These are phyloP conservation scores for Sporothrix inflata DNA, from an alignment of 2,329 filamentous ascomycete genomes.

Conservation along the genomic window DNA sequence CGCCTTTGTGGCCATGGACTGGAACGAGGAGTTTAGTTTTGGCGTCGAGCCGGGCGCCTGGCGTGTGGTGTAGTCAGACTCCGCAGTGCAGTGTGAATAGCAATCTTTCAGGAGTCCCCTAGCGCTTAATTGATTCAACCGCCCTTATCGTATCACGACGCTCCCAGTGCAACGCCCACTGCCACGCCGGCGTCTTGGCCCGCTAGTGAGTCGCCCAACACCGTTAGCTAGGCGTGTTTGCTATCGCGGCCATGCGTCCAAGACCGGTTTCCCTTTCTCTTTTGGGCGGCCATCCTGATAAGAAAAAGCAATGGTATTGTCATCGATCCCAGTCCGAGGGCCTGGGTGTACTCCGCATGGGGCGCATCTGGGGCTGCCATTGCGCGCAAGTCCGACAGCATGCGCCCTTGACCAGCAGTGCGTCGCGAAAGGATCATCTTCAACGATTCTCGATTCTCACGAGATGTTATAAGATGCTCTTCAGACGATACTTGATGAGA, in stretches of 20 bases:
- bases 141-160: neutral
- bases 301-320: neutral
- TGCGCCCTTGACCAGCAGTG: neutral
- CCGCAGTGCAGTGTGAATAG: neutral
- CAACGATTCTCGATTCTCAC: neutral
- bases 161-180: neutral
- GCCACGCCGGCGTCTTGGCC: constrained; percentile 14
- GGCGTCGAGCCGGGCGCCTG: neutral
- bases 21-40: constrained; percentile 24
- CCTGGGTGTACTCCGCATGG: neutral
- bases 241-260: neutral
- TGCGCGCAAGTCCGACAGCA: neutral
- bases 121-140: constrained; percentile 10
- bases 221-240: neutral
- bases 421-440: neutral
- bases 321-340: neutral
- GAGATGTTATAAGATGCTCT: neutral
- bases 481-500: neutral
- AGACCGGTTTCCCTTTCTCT: neutral
- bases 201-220: constrained; percentile 13
- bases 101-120: neutral
- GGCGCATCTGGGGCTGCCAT: neutral
- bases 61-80: neutral
- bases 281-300: neutral
- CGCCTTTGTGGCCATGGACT: constrained; percentile 24